Percentiles rank a stretch among this genome's conserved stretches.
These are phyloP conservation scores for Cyanidium caldarium DNA, from an alignment of 23 red algal genomes.

Conservation along the genomic window DNA sequence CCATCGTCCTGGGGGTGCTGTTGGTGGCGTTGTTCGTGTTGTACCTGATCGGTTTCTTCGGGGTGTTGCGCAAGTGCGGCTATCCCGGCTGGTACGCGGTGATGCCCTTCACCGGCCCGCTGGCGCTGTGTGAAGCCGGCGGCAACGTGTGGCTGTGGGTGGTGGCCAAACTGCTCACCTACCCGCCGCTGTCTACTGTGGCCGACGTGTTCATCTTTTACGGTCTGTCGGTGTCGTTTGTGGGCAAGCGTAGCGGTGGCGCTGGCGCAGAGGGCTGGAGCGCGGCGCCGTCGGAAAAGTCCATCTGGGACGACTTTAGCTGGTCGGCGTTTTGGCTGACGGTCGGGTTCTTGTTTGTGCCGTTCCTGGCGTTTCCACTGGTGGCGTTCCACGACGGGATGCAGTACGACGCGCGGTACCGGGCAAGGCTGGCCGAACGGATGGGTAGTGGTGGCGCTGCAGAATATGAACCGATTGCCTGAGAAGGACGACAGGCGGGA, in stretches of 20 bases:
- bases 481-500: too few relatives aligned
- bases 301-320: conserved; percentile 3
- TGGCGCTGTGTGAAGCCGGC: neutral
- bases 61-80: neutral
- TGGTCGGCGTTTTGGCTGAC: conserved; percentile 5
- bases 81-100: neutral
- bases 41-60: neutral
- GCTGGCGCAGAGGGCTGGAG: neutral
- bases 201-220: neutral
- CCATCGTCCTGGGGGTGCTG: too few relatives aligned
- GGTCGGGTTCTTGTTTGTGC: neutral
- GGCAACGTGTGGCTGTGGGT: conserved; percentile 3
- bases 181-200: neutral
- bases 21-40: neutral
- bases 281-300: neutral
- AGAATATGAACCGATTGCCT: too few relatives aligned
- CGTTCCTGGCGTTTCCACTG: neutral
- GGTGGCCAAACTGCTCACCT: neutral
- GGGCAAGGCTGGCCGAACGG: neutral
- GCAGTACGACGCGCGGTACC: neutral
- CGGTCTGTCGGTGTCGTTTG: neutral
- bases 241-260: neutral
- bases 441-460: too few relatives aligned
- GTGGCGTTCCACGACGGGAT: neutral
- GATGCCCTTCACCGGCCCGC: neutral